phyloP scores from a whole-genome alignment of 768 basidiomycete species.

The Tulasnella sp. region DNA sequence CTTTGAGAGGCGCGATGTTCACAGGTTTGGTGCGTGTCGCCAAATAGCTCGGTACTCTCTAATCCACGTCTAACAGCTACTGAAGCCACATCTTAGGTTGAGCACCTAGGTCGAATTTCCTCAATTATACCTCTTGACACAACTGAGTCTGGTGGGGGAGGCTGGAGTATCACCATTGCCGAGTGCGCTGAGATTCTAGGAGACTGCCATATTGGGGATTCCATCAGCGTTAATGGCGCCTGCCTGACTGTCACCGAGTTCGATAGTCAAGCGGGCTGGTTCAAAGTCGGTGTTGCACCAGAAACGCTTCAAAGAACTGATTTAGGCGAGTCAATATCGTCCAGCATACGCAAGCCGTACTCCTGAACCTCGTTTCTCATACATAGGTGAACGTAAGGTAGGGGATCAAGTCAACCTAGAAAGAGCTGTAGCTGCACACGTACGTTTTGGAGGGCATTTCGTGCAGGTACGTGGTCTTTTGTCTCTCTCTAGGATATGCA shows the following conservation, averaged over 20 bases:
- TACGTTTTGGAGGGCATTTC: slow-evolving; percentile 91
- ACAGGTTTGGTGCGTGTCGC: slow-evolving; percentile 1
- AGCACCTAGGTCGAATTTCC: slow-evolving; percentile 70
- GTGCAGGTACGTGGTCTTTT: slow-evolving; percentile 56
- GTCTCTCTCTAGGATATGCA: background rate
- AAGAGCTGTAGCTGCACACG: slow-evolving; percentile 85
- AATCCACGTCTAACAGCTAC: background rate
- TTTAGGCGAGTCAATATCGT: slow-evolving; percentile 44
- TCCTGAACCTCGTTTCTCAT: background rate
- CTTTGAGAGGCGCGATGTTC: background rate
- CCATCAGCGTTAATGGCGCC: slow-evolving; percentile 76
- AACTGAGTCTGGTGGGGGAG: slow-evolving; percentile 43
- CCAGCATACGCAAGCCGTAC: background rate
- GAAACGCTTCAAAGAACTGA: slow-evolving; percentile 88
- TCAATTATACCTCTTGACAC: slow-evolving; percentile 34
- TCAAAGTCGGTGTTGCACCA: slow-evolving; percentile 90
- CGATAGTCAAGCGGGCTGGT: slow-evolving; percentile 50
- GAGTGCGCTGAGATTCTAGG: slow-evolving; percentile 58
- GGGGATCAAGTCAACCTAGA: slow-evolving; percentile 84
- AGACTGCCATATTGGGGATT: slow-evolving; percentile 90
- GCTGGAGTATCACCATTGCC: slow-evolving; percentile 71
- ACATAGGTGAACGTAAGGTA: slow-evolving; percentile 56
- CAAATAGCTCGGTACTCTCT: background rate
- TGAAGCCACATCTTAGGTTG: slow-evolving; percentile 45
- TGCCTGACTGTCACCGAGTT: slow-evolving; percentile 91